These are phyloP conservation scores for Rhizopus delemar DNA, from an alignment of 371 early-diverging fungal genomes.

Conservation along the genomic window DNA sequence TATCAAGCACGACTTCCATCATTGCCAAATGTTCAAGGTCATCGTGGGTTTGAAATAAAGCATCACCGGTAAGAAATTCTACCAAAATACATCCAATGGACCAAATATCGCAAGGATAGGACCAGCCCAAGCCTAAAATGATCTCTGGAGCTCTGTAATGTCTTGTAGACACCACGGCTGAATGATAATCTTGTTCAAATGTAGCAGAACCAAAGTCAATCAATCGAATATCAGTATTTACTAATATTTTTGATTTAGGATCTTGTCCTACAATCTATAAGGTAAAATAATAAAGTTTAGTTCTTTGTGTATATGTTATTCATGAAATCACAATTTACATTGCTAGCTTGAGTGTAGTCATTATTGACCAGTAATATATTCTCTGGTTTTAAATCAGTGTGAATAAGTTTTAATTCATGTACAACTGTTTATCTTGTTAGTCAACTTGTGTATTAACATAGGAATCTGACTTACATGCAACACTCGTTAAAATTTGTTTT, in stretches of 20 bases:
- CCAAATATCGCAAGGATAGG: slow-evolving; percentile 97
- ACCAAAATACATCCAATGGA: slow-evolving; percentile 95
- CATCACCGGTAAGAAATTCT: slow-evolving; percentile 93
- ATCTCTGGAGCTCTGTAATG: slow-evolving; percentile 98
- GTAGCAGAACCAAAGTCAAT: slow-evolving; percentile 97
- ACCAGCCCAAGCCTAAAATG: slow-evolving; percentile 89
- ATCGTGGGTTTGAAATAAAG: slow-evolving; percentile 92
- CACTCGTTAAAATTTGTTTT: slow-evolving; percentile 71
- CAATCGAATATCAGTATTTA: slow-evolving; percentile 77
- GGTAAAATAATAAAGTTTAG: neutral
- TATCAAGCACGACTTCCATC: slow-evolving; percentile 71
- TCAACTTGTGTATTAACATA: neutral
- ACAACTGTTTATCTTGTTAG: slow-evolving; percentile 52
- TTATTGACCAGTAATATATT: slow-evolving; percentile 70
- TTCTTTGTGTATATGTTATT: neutral
- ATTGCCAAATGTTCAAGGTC: slow-evolving; percentile 77
- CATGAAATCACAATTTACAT: slow-evolving; percentile 8
- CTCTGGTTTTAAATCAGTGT: slow-evolving; percentile 95
- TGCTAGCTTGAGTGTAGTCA: slow-evolving; percentile 20
- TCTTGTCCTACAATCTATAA: slow-evolving; percentile 17
- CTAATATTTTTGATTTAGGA: slow-evolving; percentile 54
- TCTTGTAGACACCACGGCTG: slow-evolving; percentile 85
- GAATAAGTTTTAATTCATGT: slow-evolving; percentile 80
- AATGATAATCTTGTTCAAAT: slow-evolving; percentile 92
- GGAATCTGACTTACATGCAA: slow-evolving; percentile 61